phyloP scores from a whole-genome alignment of 2,329 filamentous ascomycete species.

The Alternaria arborescens region DNA sequence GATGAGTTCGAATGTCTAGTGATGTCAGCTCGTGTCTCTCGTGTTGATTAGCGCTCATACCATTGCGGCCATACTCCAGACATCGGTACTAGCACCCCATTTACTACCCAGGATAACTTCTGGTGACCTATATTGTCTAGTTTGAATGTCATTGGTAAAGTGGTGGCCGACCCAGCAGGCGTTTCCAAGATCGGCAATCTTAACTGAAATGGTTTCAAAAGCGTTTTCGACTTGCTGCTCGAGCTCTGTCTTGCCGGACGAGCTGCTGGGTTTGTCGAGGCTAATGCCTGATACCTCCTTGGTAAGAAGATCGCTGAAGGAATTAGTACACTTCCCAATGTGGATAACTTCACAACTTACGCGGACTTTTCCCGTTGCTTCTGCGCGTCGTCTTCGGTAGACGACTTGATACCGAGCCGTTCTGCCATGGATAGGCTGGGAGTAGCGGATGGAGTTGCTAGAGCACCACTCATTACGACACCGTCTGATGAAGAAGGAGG shows the following conservation, averaged over 20 bases:
- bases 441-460: slow-evolving; percentile 58
- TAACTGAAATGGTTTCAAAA: slow-evolving; percentile 92
- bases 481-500: slow-evolving; percentile 52
- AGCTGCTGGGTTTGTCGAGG: slow-evolving; percentile 71
- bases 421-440: slow-evolving; percentile 66
- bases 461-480: slow-evolving; percentile 65
- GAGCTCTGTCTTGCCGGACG: slow-evolving; percentile 58
- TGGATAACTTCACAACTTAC: slow-evolving; percentile 63
- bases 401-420: slow-evolving; percentile 61
- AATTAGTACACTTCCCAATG: neutral
- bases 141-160: slow-evolving; percentile 99
- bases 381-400: slow-evolving; percentile 66
- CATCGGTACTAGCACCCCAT: slow-evolving; percentile 99
- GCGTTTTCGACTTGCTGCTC: slow-evolving; percentile 64
- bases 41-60: slow-evolving; percentile 61
- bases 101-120: slow-evolving; percentile 97
- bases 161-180: slow-evolving; percentile 99
- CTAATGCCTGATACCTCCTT: slow-evolving; percentile 95
- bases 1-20: slow-evolving; percentile 94
- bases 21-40: slow-evolving; percentile 17
- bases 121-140: slow-evolving; percentile 93
- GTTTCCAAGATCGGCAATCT: slow-evolving; percentile 97
- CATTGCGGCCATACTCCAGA: slow-evolving; percentile 99
- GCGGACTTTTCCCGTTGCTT: slow-evolving; percentile 91
- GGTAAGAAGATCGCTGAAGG: slow-evolving; percentile 80